Base-by-base conservation (phyloP, 441 rosid genomes). In the Breynia disticha region DNA sequence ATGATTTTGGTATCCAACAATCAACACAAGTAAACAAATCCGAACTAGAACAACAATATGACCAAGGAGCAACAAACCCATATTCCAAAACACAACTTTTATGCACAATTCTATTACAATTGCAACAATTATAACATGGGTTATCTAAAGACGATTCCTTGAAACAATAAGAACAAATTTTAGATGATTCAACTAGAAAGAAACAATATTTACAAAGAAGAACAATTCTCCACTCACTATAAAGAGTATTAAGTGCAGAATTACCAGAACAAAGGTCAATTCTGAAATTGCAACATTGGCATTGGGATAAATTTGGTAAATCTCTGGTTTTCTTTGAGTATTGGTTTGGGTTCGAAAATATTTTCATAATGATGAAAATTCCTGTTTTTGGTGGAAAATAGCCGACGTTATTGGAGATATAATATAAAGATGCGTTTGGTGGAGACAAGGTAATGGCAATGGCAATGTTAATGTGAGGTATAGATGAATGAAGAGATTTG, bases 181-280 rank as follows among this genome's bases (percentile, higher is more conserved):
- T 50, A 15, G 73, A 73, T 19, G 81, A 76, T 35, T 71, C 75
- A 7, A 78, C 78, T 9, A 54, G 64, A 16, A 50, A 2, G 47
- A 65, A 62, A 59, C 90, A 83, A 52, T 52, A 67, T n/a, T 52
- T 53, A 60, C 90, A 80, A 19, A 83, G 79, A 55, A 80, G 74
- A 14, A 83, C 68, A 16, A 83, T 49, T 1, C 90, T 80, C 90
- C 90, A 80, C 41, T 83, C 84, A 48, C 90, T 83, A 60, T 67
- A 75, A 0, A 80, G 75, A 41, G 53, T 50, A 51, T 70, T 72
- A 52, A 80, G 69, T 32, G 57, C 49, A 3, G 22, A 15, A 61
- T 67, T 76, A 56, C 79, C 44, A 15, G 15, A 35, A 62, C 64
- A 52, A 54, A 57, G 16, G 57, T 78, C 81, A 24, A 63, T 35